These are phyloP conservation scores for Rhynchospora breviuscula DNA, from an alignment of 176 grass and related monocot species.

Conservation along the genomic window DNA sequence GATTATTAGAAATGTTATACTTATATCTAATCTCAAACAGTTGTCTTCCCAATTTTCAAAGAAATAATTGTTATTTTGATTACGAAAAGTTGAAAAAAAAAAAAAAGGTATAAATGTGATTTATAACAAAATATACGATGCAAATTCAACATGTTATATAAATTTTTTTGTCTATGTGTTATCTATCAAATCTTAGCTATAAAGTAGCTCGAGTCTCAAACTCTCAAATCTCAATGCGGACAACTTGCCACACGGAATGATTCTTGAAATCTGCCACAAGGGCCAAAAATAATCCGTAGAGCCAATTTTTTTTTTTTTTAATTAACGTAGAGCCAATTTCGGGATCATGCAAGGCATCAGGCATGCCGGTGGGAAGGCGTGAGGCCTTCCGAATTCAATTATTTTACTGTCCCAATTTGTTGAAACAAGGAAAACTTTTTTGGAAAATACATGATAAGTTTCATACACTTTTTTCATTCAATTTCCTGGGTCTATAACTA, in stretches of 20 bases:
- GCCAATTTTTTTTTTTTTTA: too few relatives aligned
- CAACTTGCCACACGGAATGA: not conserved
- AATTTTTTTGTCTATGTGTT: not conserved
- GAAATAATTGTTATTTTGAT: not conserved
- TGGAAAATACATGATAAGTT: not conserved
- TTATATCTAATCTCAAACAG: not conserved
- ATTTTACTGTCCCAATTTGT: not conserved
- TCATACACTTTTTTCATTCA: not conserved
- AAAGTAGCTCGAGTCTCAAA: not conserved
- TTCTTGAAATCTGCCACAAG: not conserved
- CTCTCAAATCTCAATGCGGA: not conserved
- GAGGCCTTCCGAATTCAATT: not conserved
- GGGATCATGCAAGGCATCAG: not conserved
- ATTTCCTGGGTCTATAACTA: not conserved
- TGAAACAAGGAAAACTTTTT: not conserved
- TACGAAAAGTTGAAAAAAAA: not conserved
- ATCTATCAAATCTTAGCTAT: not conserved
- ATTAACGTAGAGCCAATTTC: not conserved
- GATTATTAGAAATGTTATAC: not conserved
- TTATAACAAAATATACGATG: not conserved
- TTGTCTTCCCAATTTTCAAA: not conserved
- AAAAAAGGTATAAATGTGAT: not conserved
- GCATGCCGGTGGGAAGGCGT: conserved; percentile 2
- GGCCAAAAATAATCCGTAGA: not conserved
- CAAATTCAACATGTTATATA: not conserved